Percentiles rank a stretch among this genome's conserved stretches.
These are phyloP conservation scores for Coffea humblotiana DNA, from an alignment of 305 asterid species.

Conservation along the genomic window DNA sequence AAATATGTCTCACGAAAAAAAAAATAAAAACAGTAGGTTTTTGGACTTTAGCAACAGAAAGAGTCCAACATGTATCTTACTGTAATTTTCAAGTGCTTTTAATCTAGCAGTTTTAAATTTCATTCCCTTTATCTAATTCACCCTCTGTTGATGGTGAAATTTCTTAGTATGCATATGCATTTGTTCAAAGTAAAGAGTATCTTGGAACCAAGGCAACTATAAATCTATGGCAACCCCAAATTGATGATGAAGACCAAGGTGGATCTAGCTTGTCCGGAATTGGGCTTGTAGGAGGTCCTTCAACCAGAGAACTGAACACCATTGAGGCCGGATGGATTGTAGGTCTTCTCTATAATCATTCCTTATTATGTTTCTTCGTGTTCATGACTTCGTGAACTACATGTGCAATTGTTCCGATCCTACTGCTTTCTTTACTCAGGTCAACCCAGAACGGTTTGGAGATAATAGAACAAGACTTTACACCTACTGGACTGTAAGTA, in stretches of 20 bases:
- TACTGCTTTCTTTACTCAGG: constrained; percentile 12
- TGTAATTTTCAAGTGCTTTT: too few species aligned
- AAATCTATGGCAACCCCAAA: constrained; percentile 65
- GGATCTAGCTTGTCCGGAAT: constrained; percentile 58
- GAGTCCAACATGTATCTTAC: too few species aligned
- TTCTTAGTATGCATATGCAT: background rate
- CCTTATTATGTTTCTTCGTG: background rate
- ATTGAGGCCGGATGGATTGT: constrained; percentile 42
- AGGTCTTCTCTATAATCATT: background rate
- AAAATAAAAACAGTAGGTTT: too few species aligned
- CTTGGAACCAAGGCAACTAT: constrained; percentile 71
- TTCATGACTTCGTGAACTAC: too few species aligned
- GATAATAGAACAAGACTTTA: constrained; percentile 25
- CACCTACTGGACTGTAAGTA: constrained; percentile 32
- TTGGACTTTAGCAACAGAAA: too few species aligned
- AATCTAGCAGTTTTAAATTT: too few species aligned
- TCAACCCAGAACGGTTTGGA: constrained; percentile 25
- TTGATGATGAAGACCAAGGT: constrained; percentile 50
- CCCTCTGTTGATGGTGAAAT: too few species aligned
- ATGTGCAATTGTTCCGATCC: too few species aligned
- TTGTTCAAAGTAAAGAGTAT: constrained; percentile 33
- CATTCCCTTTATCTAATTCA: background rate
- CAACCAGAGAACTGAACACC: constrained; percentile 20
- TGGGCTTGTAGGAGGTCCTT: constrained; percentile 39
- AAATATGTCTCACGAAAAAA: too few species aligned